Evolutionary conservation across 2,329 filamentous ascomycete species (phyloP), one percentile per base, ranked within the genome.

Genomic region (Xylaria sp.): DNA sequence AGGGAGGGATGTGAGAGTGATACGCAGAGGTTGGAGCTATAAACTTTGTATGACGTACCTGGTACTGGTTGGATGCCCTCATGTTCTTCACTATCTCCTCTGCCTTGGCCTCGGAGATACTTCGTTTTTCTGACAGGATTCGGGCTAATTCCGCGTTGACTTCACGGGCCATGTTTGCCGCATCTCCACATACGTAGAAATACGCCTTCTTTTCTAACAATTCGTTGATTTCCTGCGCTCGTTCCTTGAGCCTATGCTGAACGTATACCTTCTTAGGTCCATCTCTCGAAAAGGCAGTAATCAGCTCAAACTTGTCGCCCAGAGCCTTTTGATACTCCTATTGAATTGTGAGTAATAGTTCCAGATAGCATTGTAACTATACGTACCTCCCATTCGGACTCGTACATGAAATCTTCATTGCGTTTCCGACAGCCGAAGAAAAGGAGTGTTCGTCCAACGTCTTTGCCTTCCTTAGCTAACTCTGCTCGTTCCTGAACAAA

Each of bases 11-110:
- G 39, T 9, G 44, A 44, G 47, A 41, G 29, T 38, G 40, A 42
- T 42, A 53, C 26, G 20, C 20, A 42, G 20, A 16, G 6, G 44
- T 22, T n/a, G 24, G 41, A 48, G 18, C 5, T 4, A 18, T 18
- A 34, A 41, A n/a, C n/a, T n/a, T 19, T 18, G 22, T 37, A 24
- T 48, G 39, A 75, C 78, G 56, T 83, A 87, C 94, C 82, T 99
- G 95, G 80, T 99, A 99, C 74, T 94, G 91, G 74, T 96, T 97
- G 62, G 89, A 87, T 63, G 90, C 88, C 69, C 94, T 88, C 93
- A 99, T 97, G 66, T 88, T 88, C 84, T 97, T 99, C 57, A 99
- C 92, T 67, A 97, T 87, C 70, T 97, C 93, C 76, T 99, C 94
- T 13, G 86, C 94, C 82, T 96, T 96, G 60, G 88, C 80, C 67